phyloP scores from a whole-genome alignment of 352 stramenopile genomes.

The Halophytophthora polymorphica region DNA sequence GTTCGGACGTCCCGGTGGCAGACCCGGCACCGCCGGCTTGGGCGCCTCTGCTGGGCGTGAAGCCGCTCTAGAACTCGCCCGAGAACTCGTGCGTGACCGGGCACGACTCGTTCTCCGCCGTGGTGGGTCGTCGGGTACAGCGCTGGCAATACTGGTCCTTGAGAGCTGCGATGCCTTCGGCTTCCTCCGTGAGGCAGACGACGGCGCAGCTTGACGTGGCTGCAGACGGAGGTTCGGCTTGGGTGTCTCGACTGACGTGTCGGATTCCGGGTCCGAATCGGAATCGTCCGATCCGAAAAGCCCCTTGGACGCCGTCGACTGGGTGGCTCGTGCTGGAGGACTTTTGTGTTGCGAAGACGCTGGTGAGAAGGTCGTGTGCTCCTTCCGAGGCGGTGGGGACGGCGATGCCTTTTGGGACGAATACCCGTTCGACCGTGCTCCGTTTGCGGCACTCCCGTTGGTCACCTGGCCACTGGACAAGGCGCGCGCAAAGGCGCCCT shows the following conservation, averaged over 20 bases:
- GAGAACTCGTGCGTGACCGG: conserved; percentile 26
- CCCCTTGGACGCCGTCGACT: conserved; percentile 26
- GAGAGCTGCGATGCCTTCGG: conserved; percentile 24
- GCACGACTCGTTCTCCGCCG: conserved; percentile 25
- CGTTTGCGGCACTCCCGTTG: conserved; percentile 12
- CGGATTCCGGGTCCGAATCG: conserved; percentile 45
- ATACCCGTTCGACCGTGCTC: conserved; percentile 9
- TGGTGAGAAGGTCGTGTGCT: conserved; percentile 5
- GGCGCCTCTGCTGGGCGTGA: conserved; percentile 10
- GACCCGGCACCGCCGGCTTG: conserved; percentile 31
- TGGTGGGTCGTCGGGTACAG: conserved; percentile 5
- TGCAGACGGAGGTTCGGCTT: conserved; percentile 15
- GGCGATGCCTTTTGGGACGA: conserved; percentile 25
- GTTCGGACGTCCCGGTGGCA: conserved; percentile 61
- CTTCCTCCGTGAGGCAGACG: conserved; percentile 19
- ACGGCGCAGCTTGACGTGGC: conserved; percentile 19
- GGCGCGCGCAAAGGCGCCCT: conserved; percentile 34
- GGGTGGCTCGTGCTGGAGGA: conserved; percentile 11
- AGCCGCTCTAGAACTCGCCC: conserved; percentile 31
- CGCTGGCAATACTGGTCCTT: conserved; percentile 19
- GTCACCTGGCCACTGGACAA: conserved; percentile 20
- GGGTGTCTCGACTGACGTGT: conserved; percentile 32
- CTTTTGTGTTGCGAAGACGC: conserved; percentile 16
- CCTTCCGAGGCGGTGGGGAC: conserved; percentile 13
- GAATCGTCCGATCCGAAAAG: conserved; percentile 59